Base-by-base conservation (phyloP, 1,139 yeast species). In the Yamadazyma blattariae region DNA sequence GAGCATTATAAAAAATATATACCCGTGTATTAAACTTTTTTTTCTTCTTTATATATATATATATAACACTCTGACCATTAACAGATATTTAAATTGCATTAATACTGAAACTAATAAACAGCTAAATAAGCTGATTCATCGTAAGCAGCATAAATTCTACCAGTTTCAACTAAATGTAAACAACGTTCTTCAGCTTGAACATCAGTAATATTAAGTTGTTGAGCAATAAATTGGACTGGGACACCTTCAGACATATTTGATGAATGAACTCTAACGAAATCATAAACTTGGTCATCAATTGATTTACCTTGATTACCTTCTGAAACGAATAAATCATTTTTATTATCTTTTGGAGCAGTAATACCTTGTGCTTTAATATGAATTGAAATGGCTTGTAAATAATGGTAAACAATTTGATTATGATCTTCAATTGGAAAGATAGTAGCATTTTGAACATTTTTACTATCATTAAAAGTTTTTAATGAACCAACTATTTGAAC, bases 321-420 rank as follows among this genome's bases (percentile, higher is more conserved):
- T 28, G 61, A 57, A 3, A 77, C 83, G 54, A 79, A 79, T 36
- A 79, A 59, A 0, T 50, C 52, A n/a, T 42, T 49, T 11, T 45
- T 47, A 25, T 39, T 14, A 35, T 39, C 27, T 4, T 40, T 29
- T 26, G 39, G 34, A 25, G 37, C 34, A 14, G 50, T 37, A 21
- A 59, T 54, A 6, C 74, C 77, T 42, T 72, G 77, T n/a, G 76
- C 70, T 38, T 69, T 72, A 40, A 75, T 56, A 50, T 82, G 90
- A 37, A 74, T 70, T 40, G 76, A 69, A 33, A 86, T 77, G 5
- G 92, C 92, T 44, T 80, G 78, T 38, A 90, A 64, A 48, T 79
- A 78, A 56, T 90, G 96, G 50, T 86, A 82, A 24, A 84, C 55
- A 15, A 89, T 79, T 51, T 84, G 85, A 55, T 88, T 87, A 54